phyloP scores from a whole-genome alignment of 495 filamentous ascomycete species.

The Penicillium samsonianum region DNA sequence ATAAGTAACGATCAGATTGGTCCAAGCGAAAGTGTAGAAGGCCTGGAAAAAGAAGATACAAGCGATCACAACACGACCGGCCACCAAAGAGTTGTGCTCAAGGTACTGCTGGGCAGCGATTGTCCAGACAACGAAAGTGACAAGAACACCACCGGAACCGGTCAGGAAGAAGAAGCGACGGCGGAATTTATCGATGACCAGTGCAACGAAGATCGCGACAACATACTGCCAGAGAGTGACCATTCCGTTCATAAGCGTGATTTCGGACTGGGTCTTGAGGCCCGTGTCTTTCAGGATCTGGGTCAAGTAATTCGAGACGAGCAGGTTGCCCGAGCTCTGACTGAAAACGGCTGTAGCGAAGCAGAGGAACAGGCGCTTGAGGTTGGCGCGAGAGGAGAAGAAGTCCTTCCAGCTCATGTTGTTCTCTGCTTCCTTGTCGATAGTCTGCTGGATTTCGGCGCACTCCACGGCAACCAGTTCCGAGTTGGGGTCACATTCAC shows the following conservation, averaged over 20 bases:
- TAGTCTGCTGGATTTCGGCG: constrained; percentile 28
- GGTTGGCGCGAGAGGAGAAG: constrained; percentile 65
- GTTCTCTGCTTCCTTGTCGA: constrained; percentile 34
- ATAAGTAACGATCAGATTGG: constrained; percentile 62
- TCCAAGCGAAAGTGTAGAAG: constrained; percentile 61
- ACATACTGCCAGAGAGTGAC: constrained; percentile 42
- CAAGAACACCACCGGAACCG: constrained; percentile 58
- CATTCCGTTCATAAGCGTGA: constrained; percentile 38
- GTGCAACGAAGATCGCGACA: constrained; percentile 53
- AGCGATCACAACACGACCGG: constrained; percentile 56
- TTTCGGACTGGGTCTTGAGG: constrained; percentile 46
- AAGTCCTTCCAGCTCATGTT: constrained; percentile 52
- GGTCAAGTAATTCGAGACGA: constrained; percentile 62
- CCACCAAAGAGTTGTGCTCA: constrained; percentile 42
- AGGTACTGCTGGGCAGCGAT: constrained; percentile 56
- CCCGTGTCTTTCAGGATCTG: constrained; percentile 59
- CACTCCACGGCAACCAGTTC: constrained; percentile 28
- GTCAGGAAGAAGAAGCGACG: constrained; percentile 58
- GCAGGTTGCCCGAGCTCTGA: constrained; percentile 66
- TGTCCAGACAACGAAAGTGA: constrained; percentile 58
- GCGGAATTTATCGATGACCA: constrained; percentile 57
- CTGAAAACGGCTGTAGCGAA: constrained; percentile 62
- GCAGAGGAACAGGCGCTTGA: constrained; percentile 60
- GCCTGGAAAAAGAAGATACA: constrained; percentile 60
- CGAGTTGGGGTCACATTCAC: constrained; percentile 23